These are phyloP conservation scores for Macrolepiota albuminosa DNA, from an alignment of 768 basidiomycete genomes.

Conservation along the genomic window DNA sequence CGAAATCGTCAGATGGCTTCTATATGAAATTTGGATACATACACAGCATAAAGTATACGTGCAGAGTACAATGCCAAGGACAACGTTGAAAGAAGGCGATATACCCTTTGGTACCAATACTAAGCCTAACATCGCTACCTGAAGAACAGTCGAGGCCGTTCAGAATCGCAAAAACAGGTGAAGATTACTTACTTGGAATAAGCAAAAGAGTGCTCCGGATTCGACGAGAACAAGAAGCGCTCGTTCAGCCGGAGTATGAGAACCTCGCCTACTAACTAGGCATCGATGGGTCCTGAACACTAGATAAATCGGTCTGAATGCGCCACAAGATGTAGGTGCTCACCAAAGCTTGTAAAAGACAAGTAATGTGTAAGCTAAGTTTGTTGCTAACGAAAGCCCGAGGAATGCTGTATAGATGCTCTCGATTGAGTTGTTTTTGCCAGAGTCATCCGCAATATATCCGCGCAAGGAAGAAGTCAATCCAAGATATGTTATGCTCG, in stretches of 20 bases:
- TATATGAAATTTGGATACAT: neutral
- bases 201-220: neutral
- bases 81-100: neutral
- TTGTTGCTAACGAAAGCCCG: conserved; percentile 7
- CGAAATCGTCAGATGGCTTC: neutral
- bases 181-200: neutral
- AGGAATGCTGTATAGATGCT: conserved; percentile 1
- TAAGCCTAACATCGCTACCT: conserved; percentile 1
- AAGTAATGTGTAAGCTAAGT: neutral
- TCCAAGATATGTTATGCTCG: conserved; percentile 5
- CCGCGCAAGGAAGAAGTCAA: conserved; percentile 1
- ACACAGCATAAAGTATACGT: conserved; percentile 7
- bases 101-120: neutral
- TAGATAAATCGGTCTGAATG: neutral
- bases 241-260: neutral
- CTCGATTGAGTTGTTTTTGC: neutral
- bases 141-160: neutral
- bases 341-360: neutral
- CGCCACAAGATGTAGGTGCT: neutral
- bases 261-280: neutral
- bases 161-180: too few relatives aligned
- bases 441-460: neutral
- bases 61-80: conserved; percentile 1
- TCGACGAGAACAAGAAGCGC: neutral
- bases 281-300: neutral